Base-by-base conservation (phyloP, 2,329 filamentous ascomycete genomes). In the Cladosporium sp. region DNA sequence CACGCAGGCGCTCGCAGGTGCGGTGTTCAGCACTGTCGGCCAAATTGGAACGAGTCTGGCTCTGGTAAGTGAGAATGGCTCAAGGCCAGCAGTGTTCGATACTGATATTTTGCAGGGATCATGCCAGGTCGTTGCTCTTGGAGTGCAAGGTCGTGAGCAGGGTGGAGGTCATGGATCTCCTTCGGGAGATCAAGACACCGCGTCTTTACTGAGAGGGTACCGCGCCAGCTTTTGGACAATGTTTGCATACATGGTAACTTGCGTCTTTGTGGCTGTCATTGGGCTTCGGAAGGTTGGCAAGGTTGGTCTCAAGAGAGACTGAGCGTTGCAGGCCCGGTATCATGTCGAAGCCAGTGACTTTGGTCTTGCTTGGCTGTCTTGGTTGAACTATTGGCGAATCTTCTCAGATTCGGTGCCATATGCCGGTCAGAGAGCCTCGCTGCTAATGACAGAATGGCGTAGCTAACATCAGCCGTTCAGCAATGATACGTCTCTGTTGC, bases 41-140 rank as follows among this genome's bases (percentile, higher is more conserved):
- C 67, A 76, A 58, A 64, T 75, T 54, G 69, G 73, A n/a, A 63
- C 74, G 11, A 68, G 69, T 4, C 54, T 74, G n/a, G 68, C 69
- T 1, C 63, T 68, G 5, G 22, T 27, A 27, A 27, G 22, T 27
- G n/a, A n/a, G n/a, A n/a, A 27, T 4, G 4, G 22, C 22, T 27
- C 5, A 4, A 27, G 22, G 4, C 4, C n/a, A 20, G 67, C 71
- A 8, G 11, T 15, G n/a, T n/a, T 15, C n/a, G 27, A 17, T 70
- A 60, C 22, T 27, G 9, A 27, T 27, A 27, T 4, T 27, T 9
- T 27, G 22, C 22, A 27, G 43, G 43, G 43, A 3, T 12, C 38
- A 15, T 47, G 43, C 12, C 43, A 47, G 43, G 43, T 47, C 6
- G 43, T 47, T 19, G 43, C 43, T 4, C 43, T 47, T 27, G 43